phyloP scores from a whole-genome alignment of 2,329 filamentous ascomycete genomes.

The Hymenoscyphus infarciens region DNA sequence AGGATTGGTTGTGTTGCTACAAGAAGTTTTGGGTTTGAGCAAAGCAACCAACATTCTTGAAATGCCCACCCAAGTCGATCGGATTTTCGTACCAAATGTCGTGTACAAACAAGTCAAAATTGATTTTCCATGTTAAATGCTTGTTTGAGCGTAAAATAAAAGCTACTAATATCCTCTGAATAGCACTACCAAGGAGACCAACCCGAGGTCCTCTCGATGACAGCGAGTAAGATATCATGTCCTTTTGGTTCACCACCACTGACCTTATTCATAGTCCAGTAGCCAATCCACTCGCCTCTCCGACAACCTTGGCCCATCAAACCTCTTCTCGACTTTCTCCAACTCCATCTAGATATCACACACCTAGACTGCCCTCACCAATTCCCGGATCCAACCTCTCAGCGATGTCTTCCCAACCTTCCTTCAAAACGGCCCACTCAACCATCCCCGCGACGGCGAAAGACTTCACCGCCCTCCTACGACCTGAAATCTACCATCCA shows the following conservation, averaged over 20 bases:
- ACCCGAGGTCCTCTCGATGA: slow-evolving; percentile 77
- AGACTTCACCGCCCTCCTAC: slow-evolving; percentile 77
- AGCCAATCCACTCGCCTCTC: slow-evolving; percentile 12
- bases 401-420: slow-evolving; percentile 19
- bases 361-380: slow-evolving; percentile 29
- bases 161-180: slow-evolving; percentile 9
- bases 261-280: slow-evolving; percentile 14
- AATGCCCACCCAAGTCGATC: neutral
- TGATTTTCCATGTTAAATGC: neutral
- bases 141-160: neutral
- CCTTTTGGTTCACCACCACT: neutral
- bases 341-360: slow-evolving; percentile 22
- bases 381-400: slow-evolving; percentile 29
- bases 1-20: slow-evolving; percentile 5
- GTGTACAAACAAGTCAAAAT: neutral
- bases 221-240: slow-evolving; percentile 58
- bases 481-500: slow-evolving; percentile 78
- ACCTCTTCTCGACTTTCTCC: slow-evolving; percentile 24
- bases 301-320: slow-evolving; percentile 9
- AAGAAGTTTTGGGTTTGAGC: neutral
- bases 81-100: neutral
- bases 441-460: slow-evolving; percentile 47
- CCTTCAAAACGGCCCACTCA: slow-evolving; percentile 27
- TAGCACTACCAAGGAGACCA: slow-evolving; percentile 53
- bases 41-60: neutral